Conservation (phyloP, 2,329 filamentous ascomycete species). For the Colletotrichum sp. region DNA sequence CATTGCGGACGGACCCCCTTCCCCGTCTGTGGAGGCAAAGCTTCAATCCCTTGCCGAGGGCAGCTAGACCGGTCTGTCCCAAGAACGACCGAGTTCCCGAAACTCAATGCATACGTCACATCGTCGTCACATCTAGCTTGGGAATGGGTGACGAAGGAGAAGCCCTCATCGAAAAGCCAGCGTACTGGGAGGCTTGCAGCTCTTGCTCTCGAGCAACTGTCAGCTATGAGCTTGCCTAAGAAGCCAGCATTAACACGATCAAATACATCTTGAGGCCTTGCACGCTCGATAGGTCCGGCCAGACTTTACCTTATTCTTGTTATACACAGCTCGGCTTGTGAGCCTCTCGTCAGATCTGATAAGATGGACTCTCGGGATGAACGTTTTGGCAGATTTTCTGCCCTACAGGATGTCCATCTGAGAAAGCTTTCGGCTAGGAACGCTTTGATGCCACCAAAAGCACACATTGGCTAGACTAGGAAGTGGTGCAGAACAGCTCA, state of each 20-base stretch:
- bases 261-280: not conserved
- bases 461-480: not conserved
- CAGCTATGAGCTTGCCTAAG: accelerated
- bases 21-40: not conserved
- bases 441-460: not conserved
- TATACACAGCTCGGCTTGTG: accelerated
- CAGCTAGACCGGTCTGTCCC: not conserved
- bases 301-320: accelerated
- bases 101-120: not conserved
- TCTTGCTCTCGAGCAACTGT: accelerated
- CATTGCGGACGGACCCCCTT: not conserved
- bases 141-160: not conserved
- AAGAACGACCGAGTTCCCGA: not conserved
- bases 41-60: not conserved
- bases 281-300: accelerated
- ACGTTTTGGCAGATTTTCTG: not conserved
- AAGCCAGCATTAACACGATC: accelerated
- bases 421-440: not conserved
- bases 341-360: not conserved
- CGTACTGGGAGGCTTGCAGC: not conserved
- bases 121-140: not conserved
- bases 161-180: accelerated
- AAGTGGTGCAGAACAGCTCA: not conserved
- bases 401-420: accelerated
- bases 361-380: not conserved